Evolutionary conservation across 345 rosid genomes (phyloP), one percentile per base, ranked within the genome.

Genomic region (Aurinia saxatilis): DNA sequence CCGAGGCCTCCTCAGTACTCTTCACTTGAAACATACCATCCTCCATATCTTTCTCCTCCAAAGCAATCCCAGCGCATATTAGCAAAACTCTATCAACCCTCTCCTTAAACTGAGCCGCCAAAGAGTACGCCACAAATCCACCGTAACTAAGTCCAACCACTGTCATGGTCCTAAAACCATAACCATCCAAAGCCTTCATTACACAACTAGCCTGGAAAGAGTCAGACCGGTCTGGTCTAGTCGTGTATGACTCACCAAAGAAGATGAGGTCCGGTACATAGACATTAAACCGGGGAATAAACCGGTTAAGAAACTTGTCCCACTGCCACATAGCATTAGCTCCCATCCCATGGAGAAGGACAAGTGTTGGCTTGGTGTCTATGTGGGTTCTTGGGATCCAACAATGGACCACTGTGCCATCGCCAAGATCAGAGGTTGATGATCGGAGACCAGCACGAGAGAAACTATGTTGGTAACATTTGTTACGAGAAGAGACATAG

Each of bases 321-420:
- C 90, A 88, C 66, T 91, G 98, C 98, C 96, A 91, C 98, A 86
- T 84, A 59, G 98, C 92, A 74, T 91, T 88, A 78, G 96, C 95
- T 39, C 98, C 96, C 68, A 88, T 68, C 57, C 98, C 96, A 68
- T 91, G 98, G 72, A 91, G 73, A 27, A 91, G 83, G 37, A 85
- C 57, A 4, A 91, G 77, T 1, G 85, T 71, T 51, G 81, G 88
- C 66, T 78, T 87, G 27, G 70, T 29, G 3, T 65, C 65, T 46
- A 39, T 10, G 74, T 77, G 82, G 16, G 58, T 14, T 38, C 59
- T 80, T 10, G 98, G 96, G 75, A 75, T 64, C 98, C 98, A 91
- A 60, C 87, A 80, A 73, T 91, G 98, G 75, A 88, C 68, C 75
- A 87, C 50, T 8, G 98, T 91, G 65, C 96, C 95, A 45, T 80